Evolutionary conservation across 352 stramenopile genomes (phyloP).

Genomic region (Phytophthora pini): DNA sequence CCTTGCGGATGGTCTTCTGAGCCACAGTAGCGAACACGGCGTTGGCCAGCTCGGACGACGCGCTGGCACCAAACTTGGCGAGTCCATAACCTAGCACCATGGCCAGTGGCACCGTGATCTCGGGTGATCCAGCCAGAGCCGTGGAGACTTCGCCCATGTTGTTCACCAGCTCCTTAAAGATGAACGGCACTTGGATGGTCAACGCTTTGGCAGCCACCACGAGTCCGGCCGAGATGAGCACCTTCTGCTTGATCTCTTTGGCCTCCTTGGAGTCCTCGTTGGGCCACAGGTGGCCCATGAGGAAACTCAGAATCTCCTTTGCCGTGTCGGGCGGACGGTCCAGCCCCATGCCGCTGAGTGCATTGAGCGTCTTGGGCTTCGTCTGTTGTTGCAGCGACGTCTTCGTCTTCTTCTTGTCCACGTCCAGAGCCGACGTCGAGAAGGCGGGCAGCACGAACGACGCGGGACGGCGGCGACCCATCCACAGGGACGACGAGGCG

Average conservation of each 20-base stretch:
- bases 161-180: conserved; percentile 98
- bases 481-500: not conserved
- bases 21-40: conserved; percentile 96
- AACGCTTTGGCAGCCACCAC: conserved; percentile 92
- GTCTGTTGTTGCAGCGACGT: conserved; percentile 1
- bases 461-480: conserved; percentile 2
- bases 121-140: conserved; percentile 43
- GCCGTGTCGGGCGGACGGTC: conserved; percentile 40
- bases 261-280: conserved; percentile 58
- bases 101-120: conserved; percentile 72
- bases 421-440: conserved; percentile 36
- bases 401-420: conserved; percentile 31
- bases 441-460: conserved; percentile 32
- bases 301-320: conserved; percentile 68
- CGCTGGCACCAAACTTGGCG: conserved; percentile 89
- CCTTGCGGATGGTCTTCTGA: conserved; percentile 95
- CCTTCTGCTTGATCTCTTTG: conserved; percentile 79
- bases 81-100: conserved; percentile 95
- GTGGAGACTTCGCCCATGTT: conserved; percentile 52
- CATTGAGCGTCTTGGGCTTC: conserved; percentile 19
- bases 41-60: conserved; percentile 95
- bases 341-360: conserved; percentile 32
- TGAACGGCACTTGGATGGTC: conserved; percentile 96
- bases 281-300: conserved; percentile 76
- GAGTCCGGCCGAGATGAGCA: conserved; percentile 83